phyloP scores from a whole-genome alignment of 139 green algal genomes.

The Zygnema cylindricum region DNA sequence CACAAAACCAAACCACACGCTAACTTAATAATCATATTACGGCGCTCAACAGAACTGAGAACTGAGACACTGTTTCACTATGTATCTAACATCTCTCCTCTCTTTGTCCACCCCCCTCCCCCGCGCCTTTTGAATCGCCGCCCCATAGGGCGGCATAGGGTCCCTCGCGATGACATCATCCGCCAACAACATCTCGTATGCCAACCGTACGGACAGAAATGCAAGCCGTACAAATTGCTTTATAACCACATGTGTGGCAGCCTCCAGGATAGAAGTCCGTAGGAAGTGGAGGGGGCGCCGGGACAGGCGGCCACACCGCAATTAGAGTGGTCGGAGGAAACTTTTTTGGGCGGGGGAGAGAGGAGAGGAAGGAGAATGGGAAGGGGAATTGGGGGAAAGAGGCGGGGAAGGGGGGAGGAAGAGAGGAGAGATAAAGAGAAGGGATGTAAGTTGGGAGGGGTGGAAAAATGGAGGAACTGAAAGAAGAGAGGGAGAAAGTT shows the following conservation, averaged over 20 bases:
- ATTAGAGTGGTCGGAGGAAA: not conserved
- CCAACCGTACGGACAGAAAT: slow-evolving; percentile 63
- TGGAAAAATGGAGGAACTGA: too few species aligned
- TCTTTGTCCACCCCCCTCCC: too few species aligned
- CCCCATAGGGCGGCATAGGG: slow-evolving; percentile 84
- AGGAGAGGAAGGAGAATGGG: not conserved
- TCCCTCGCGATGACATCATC: slow-evolving; percentile 78
- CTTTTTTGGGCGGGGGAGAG: not conserved
- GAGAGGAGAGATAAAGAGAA: too few species aligned
- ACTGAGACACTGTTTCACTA: too few species aligned
- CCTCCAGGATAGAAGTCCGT: slow-evolving; percentile 83
- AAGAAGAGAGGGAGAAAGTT: too few species aligned
- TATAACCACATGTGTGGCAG: slow-evolving; percentile 79
- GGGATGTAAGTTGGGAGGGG: too few species aligned
- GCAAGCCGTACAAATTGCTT: slow-evolving; percentile 64
- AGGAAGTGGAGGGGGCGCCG: slow-evolving; percentile 62
- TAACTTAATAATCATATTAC: too few species aligned
- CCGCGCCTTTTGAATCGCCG: slow-evolving; percentile 96
- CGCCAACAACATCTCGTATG: slow-evolving; percentile 74
- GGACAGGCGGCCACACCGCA: slow-evolving; percentile 7
- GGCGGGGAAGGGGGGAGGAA: not conserved
- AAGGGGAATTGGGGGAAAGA: not conserved
- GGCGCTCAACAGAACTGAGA: too few species aligned
- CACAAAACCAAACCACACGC: too few species aligned
- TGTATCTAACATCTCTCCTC: too few species aligned